A percentile compares a stretch with the other conserved stretches of the same genome.
These are phyloP conservation scores for Acer yangbiense DNA, from an alignment of 345 rosid genomes.

Conservation along the genomic window DNA sequence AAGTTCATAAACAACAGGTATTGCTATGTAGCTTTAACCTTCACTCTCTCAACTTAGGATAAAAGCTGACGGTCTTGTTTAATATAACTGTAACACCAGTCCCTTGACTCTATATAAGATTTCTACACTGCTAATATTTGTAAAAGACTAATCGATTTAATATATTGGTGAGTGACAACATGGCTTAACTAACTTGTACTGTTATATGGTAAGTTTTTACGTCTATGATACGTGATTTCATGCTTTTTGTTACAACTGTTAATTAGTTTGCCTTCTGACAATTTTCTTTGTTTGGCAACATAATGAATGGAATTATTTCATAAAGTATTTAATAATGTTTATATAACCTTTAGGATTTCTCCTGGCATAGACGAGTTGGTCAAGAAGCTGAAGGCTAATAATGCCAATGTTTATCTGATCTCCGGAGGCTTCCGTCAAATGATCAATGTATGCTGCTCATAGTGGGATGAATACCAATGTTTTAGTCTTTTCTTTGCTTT, in stretches of 20 bases:
- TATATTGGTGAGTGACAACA: neutral
- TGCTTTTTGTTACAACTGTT: neutral
- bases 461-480: neutral
- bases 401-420: conserved; percentile 68
- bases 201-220: neutral
- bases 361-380: conserved; percentile 81
- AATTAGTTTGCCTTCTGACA: neutral
- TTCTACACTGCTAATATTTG: neutral
- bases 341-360: conserved; percentile 58
- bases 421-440: conserved; percentile 98
- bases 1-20: neutral
- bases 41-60: neutral
- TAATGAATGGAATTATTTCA: neutral
- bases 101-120: neutral
- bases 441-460: conserved; percentile 71
- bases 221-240: too few species aligned
- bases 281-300: conserved; percentile 4
- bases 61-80: neutral
- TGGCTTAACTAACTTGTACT: neutral
- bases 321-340: neutral
- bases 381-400: conserved; percentile 69
- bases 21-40: neutral
- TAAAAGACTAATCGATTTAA: neutral
- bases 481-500: neutral
- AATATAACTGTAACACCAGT: neutral